A percentile compares a stretch with the other conserved stretches of the same genome.
Conservation (phyloP, 2,329 filamentous ascomycete species). For the Polychaeton citri region DNA sequence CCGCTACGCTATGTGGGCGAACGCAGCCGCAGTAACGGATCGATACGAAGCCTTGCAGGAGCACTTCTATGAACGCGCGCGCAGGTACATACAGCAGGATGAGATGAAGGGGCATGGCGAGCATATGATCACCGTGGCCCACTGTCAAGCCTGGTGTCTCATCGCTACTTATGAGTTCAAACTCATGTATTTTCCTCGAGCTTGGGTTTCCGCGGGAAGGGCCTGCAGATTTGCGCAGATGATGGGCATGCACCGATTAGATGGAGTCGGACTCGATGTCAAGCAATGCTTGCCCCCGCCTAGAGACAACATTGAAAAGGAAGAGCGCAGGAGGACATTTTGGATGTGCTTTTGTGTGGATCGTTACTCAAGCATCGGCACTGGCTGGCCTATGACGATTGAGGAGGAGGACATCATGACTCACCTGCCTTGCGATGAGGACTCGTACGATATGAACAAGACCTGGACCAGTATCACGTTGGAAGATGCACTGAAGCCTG, state of each 20-base stretch:
- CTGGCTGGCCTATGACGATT: constrained; percentile 90
- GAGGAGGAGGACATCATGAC: constrained; percentile 87
- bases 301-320: constrained; percentile 84
- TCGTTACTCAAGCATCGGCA: constrained; percentile 87
- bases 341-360: constrained; percentile 91
- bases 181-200: constrained; percentile 91
- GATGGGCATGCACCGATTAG: constrained; percentile 82
- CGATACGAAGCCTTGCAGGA: constrained; percentile 70
- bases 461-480: constrained; percentile 60
- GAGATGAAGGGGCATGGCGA: constrained; percentile 90
- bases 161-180: constrained; percentile 85
- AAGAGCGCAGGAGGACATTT: constrained; percentile 83
- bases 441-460: constrained; percentile 69
- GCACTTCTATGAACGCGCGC: constrained; percentile 76
- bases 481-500: constrained; percentile 53
- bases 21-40: constrained; percentile 73
- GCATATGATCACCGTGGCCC: constrained; percentile 69
- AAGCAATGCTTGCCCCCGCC: constrained; percentile 82
- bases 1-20: constrained; percentile 91
- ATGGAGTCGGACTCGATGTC: constrained; percentile 71
- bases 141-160: constrained; percentile 74
- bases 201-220: constrained; percentile 83
- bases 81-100: constrained; percentile 82
- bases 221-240: constrained; percentile 74
- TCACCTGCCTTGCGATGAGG: constrained; percentile 69